A percentile compares a stretch with the other conserved stretches of the same genome.
Evolutionary conservation across 2,329 filamentous ascomycete genomes (phyloP).

Genomic region (Apiospora sp.): DNA sequence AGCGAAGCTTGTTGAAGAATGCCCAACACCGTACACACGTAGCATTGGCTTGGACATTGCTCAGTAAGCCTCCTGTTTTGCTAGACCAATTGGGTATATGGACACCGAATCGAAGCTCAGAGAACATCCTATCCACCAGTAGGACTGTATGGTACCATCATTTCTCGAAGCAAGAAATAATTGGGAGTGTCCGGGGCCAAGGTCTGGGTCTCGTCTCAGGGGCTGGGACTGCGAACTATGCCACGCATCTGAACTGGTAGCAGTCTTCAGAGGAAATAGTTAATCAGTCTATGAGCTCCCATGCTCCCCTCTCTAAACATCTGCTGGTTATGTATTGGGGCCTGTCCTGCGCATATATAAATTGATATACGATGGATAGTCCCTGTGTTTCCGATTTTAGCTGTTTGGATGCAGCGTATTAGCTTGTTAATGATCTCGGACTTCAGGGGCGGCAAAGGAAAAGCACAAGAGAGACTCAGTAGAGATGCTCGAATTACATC

Average conservation of each 20-base stretch:
- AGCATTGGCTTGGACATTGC: too few species aligned
- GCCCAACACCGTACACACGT: too few species aligned
- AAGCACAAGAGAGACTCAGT: background rate
- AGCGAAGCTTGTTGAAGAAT: too few species aligned
- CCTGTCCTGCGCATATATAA: background rate
- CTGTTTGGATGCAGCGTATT: background rate
- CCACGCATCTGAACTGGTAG: background rate
- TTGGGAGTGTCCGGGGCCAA: too few species aligned
- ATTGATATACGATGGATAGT: background rate
- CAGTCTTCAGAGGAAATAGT: background rate
- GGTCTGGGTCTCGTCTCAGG: background rate
- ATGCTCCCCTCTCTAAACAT: too few species aligned
- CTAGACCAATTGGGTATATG: too few species aligned
- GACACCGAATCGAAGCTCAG: too few species aligned
- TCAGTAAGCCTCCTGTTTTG: too few species aligned
- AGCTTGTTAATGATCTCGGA: background rate
- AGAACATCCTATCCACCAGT: too few species aligned
- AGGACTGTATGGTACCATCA: too few species aligned
- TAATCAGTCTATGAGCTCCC: background rate
- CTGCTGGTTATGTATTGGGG: background rate
- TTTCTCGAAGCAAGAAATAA: too few species aligned
- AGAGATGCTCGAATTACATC: background rate
- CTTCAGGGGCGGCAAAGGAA: background rate
- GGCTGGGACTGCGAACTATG: too few species aligned
- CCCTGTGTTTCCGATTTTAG: background rate